Conservation (phyloP, 495 filamentous ascomycete genomes). For the Penicillium roqueforti region DNA sequence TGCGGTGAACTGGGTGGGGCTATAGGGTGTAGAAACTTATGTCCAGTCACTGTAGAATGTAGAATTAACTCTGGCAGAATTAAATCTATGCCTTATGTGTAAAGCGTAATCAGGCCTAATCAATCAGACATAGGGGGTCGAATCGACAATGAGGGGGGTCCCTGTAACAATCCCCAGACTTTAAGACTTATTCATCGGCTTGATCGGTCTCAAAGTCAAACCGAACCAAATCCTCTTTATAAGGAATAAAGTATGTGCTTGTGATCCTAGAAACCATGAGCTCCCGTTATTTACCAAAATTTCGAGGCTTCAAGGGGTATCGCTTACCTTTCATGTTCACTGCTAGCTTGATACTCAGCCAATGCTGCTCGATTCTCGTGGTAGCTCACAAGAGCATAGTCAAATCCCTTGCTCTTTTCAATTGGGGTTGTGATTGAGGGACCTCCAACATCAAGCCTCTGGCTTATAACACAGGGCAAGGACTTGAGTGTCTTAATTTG, state of each 20-base stretch:
- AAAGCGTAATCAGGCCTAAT: no score
- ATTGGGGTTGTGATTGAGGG: slow-evolving; percentile 44
- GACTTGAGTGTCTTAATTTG: slow-evolving; percentile 42
- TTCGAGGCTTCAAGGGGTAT: not conserved
- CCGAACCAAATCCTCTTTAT: slow-evolving; percentile 44
- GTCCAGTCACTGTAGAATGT: no score
- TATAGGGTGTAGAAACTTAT: no score
- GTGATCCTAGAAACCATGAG: slow-evolving; percentile 30
- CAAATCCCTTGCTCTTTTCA: slow-evolving; percentile 45
- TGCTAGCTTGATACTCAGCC: slow-evolving; percentile 45
- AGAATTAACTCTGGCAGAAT: no score
- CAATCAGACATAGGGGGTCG: no score
- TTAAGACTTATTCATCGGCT: no score
- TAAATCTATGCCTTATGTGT: no score
- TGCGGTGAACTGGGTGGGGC: no score
- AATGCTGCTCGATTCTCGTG: slow-evolving; percentile 39
- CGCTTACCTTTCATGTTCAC: slow-evolving; percentile 42
- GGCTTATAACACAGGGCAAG: slow-evolving; percentile 37
- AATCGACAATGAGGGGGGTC: no score
- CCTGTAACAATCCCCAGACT: no score
- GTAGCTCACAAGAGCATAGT: slow-evolving; percentile 44
- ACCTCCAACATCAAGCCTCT: slow-evolving; percentile 42
- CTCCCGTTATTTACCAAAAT: not conserved
- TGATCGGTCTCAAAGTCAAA: slow-evolving; percentile 49
- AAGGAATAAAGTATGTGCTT: slow-evolving; percentile 42